Evolutionary conservation across 495 filamentous ascomycete genomes (phyloP).

Genomic region (Penicillium flavigenum): DNA sequence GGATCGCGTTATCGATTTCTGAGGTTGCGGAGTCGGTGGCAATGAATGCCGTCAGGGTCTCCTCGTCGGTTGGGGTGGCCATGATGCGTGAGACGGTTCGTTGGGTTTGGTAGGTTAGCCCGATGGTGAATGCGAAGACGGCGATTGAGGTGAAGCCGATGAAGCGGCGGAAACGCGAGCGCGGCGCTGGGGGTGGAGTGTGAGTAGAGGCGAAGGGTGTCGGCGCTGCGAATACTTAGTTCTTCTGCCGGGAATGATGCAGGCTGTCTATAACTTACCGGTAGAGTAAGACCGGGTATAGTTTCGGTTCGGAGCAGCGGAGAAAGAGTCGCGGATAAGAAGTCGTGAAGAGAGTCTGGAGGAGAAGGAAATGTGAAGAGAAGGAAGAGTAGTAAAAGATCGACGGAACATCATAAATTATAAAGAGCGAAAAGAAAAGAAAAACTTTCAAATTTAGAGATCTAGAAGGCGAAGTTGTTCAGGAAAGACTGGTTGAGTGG

Average conservation of each 20-base stretch:
- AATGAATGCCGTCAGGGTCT: conserved; percentile 65
- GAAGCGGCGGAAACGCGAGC: conserved; percentile 39
- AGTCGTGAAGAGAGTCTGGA: not conserved
- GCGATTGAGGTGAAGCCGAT: conserved; percentile 43
- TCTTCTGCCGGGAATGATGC: not conserved
- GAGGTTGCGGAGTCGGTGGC: conserved; percentile 59
- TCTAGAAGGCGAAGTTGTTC: conserved; percentile 10
- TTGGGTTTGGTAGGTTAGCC: conserved; percentile 29
- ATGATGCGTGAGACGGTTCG: conserved; percentile 40
- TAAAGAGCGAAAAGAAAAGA: not conserved
- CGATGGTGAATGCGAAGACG: conserved; percentile 36
- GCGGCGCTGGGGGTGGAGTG: conserved; percentile 20
- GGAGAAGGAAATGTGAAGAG: not conserved
- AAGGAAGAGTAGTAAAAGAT: not conserved
- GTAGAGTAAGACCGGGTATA: not conserved
- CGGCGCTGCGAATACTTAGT: conserved; percentile 14
- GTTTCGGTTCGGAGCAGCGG: conserved; percentile 6
- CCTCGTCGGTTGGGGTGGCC: conserved; percentile 58
- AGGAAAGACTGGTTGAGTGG: conserved; percentile 10
- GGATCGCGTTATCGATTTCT: conserved; percentile 70
- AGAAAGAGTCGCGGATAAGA: conserved; percentile 1
- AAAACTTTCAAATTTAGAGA: not conserved
- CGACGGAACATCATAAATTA: not conserved
- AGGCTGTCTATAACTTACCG: not conserved
- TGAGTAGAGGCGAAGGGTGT: conserved; percentile 4